phyloP scores from a whole-genome alignment of 2,329 filamentous ascomycete genomes.

The Coniochaeta pulveracea region DNA sequence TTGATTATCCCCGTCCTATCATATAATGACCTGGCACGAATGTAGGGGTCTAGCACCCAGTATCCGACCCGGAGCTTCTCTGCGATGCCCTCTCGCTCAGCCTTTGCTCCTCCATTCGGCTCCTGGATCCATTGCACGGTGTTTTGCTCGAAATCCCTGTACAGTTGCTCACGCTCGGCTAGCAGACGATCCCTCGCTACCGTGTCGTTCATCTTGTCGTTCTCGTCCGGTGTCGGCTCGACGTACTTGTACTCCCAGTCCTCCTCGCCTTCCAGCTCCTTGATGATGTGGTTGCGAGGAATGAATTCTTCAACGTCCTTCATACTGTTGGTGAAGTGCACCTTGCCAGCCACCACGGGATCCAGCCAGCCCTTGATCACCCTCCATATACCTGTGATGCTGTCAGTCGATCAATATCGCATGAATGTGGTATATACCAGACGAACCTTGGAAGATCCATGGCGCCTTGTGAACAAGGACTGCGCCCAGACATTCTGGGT shows the following conservation, averaged over 20 bases:
- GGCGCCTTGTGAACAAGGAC: slow-evolving; percentile 93
- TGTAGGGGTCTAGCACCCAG: slow-evolving; percentile 81
- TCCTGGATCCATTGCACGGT: slow-evolving; percentile 65
- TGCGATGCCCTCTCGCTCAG: slow-evolving; percentile 50
- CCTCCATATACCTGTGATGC: slow-evolving; percentile 68
- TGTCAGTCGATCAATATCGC: slow-evolving; percentile 10
- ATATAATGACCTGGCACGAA: slow-evolving; percentile 74
- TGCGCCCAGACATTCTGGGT: slow-evolving; percentile 81
- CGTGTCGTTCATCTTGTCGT: slow-evolving; percentile 58
- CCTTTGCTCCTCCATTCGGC: slow-evolving; percentile 34
- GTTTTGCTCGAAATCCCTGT: slow-evolving; percentile 60
- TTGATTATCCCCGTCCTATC: slow-evolving; percentile 69
- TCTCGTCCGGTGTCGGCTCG: slow-evolving; percentile 67
- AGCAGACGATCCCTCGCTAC: slow-evolving; percentile 53
- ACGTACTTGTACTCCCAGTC: slow-evolving; percentile 74
- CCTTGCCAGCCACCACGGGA: slow-evolving; percentile 86
- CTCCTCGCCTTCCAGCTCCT: slow-evolving; percentile 78
- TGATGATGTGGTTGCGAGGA: slow-evolving; percentile 56
- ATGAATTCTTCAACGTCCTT: slow-evolving; percentile 74
- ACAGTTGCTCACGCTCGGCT: slow-evolving; percentile 50
- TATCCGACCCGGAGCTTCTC: slow-evolving; percentile 61
- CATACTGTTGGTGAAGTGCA: slow-evolving; percentile 79
- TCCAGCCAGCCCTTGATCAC: slow-evolving; percentile 95
- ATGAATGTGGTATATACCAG: too few relatives aligned
- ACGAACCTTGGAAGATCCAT: slow-evolving; percentile 84